Base-by-base conservation (phyloP, 768 basidiomycete species). In the Lanmaoa pseudosensibilis region DNA sequence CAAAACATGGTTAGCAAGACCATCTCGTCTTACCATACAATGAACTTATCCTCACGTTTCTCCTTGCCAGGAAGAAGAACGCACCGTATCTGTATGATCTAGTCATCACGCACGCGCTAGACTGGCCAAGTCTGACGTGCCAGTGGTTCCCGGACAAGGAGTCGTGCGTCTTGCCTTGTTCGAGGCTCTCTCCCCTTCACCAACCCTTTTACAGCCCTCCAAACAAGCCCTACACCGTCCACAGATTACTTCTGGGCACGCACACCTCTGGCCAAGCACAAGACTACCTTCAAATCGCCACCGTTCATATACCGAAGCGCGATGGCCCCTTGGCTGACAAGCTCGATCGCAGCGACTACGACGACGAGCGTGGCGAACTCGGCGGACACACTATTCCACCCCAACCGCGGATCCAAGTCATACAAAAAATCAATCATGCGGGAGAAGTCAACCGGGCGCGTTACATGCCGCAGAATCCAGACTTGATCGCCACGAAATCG, bases 71-170 rank as follows among this genome's bases (percentile, higher is more conserved):
- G 91, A 94, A 94, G 80, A 94, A 94, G 77, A 96, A 95, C 75
- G 93, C 95, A 51, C 96, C 95, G 13, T 98, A 96, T 75, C 84
- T 98, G 15, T 99, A 99, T 73, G 97, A 99, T 73, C 81, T 96
- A 23, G 92, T 99, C 61, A 88, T 99, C 65, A 98, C 96, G 1
- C 96, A 98, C 70, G 96, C 96, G 33, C 80, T 98, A 48, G 94
- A 97, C 74, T 99, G 97, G 97, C 97, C 97, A 19, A 93, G 88
- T 67, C 71, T 99, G 67, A 99, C 97, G 5, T 94, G 92, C 71
- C 97, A 98, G 75, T 99, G 97, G 97, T 91, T 99, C 73, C 97
- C 97, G 0, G 97, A 99, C 79, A 88, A 86, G 73, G 92, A 98
- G 75, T 83, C 85, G 95, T 95, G 64, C 68, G 92, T 74, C 12